phyloP scores from a whole-genome alignment of 2,329 filamentous ascomycete species.

The Pseudomassariella vexata region DNA sequence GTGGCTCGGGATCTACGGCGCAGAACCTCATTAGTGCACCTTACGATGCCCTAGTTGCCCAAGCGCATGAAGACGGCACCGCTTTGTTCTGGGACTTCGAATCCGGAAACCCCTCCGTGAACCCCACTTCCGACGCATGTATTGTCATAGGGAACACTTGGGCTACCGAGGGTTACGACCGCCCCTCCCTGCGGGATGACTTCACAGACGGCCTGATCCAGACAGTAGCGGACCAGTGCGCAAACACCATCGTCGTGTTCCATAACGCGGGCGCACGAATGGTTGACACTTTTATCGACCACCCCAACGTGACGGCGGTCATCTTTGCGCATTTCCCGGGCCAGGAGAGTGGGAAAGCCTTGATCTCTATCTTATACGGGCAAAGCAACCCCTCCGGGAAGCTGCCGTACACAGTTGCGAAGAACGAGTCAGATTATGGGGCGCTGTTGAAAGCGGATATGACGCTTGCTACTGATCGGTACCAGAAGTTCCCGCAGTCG shows the following conservation, averaged over 20 bases:
- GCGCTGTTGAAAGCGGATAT: slow-evolving; percentile 16
- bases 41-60: slow-evolving; percentile 30
- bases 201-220: slow-evolving; percentile 38
- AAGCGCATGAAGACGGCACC: slow-evolving; percentile 35
- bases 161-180: slow-evolving; percentile 56
- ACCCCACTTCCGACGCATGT: slow-evolving; percentile 45
- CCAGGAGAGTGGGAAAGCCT: slow-evolving; percentile 38
- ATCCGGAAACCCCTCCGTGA: slow-evolving; percentile 27
- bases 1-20: slow-evolving; percentile 31
- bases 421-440: slow-evolving; percentile 35
- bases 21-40: slow-evolving; percentile 30
- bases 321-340: slow-evolving; percentile 44
- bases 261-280: slow-evolving; percentile 44
- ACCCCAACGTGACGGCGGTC: slow-evolving; percentile 43
- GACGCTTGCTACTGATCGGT: slow-evolving; percentile 42
- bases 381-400: slow-evolving; percentile 32
- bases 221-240: slow-evolving; percentile 38
- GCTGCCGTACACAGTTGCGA: slow-evolving; percentile 39
- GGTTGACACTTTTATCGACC: slow-evolving; percentile 41
- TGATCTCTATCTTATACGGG: slow-evolving; percentile 36
- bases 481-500: slow-evolving; percentile 27
- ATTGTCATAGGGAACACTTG: slow-evolving; percentile 48
- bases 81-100: slow-evolving; percentile 38
- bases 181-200: slow-evolving; percentile 51
- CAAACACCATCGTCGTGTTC: slow-evolving; percentile 43